Evolutionary conservation across 805 yeast genomes (phyloP).

Genomic region (Komagataella pseudopastoris): DNA sequence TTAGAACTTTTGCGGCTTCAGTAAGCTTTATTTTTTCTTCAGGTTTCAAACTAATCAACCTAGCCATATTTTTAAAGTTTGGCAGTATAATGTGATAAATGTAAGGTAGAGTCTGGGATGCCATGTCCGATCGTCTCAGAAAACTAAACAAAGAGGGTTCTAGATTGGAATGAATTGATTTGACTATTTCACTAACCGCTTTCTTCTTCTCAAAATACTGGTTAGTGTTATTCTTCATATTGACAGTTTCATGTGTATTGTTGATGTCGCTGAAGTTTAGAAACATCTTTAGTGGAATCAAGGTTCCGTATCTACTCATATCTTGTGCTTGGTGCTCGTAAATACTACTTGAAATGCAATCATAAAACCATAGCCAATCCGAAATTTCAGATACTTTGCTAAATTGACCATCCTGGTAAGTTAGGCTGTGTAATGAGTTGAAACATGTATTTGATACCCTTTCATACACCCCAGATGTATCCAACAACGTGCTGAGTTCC

Average conservation of each 20-base stretch:
- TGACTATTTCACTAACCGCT: slow-evolving; percentile 19
- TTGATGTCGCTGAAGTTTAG: slow-evolving; percentile 48
- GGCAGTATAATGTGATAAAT: slow-evolving; percentile 17
- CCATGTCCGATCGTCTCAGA: slow-evolving; percentile 10
- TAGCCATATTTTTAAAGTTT: slow-evolving; percentile 11
- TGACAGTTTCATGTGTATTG: slow-evolving; percentile 11
- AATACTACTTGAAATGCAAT: slow-evolving; percentile 28
- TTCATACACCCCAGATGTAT: slow-evolving; percentile 38
- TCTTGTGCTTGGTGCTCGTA: slow-evolving; percentile 30
- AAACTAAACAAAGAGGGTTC: slow-evolving; percentile 17
- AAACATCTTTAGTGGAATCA: slow-evolving; percentile 50
- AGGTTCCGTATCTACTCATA: slow-evolving; percentile 37
- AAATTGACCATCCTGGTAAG: slow-evolving; percentile 51
- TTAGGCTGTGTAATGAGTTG: slow-evolving; percentile 44
- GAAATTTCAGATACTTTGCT: slow-evolving; percentile 44
- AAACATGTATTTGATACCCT: slow-evolving; percentile 64
- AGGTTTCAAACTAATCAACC: slow-evolving; percentile 10
- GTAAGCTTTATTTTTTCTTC: slow-evolving; percentile 20
- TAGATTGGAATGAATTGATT: slow-evolving; percentile 15
- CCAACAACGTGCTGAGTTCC: slow-evolving; percentile 30
- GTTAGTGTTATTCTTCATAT: slow-evolving; percentile 18
- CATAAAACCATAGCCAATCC: slow-evolving; percentile 72
- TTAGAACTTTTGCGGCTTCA: slow-evolving; percentile 22
- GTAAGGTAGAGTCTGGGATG: slow-evolving; percentile 21
- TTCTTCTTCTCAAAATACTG: slow-evolving; percentile 23